phyloP scores from a whole-genome alignment of 139 green algal species.

The Tetradesmus lagerheimii region DNA sequence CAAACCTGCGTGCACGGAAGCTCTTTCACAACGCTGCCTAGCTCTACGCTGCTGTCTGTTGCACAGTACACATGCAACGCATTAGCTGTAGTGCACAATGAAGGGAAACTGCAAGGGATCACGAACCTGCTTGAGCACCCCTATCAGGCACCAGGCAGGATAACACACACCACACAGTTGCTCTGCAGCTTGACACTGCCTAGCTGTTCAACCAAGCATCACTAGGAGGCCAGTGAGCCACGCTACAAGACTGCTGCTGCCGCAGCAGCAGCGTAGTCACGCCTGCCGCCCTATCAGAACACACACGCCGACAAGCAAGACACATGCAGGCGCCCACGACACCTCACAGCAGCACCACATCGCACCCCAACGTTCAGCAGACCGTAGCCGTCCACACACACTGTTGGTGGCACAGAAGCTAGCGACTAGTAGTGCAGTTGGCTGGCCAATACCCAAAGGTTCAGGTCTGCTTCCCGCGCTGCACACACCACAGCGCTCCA shows the following conservation, averaged over 20 bases:
- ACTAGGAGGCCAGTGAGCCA: not conserved
- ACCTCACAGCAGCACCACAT: not conserved
- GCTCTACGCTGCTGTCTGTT: not conserved
- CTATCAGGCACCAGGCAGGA: not conserved
- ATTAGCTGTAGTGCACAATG: not conserved
- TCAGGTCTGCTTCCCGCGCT: not conserved
- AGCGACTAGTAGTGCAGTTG: not conserved
- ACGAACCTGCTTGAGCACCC: not conserved
- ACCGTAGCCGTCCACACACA: no score
- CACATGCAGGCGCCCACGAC: not conserved
- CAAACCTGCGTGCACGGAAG: not conserved
- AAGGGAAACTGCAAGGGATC: not conserved
- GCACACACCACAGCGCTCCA: not conserved
- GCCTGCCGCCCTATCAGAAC: not conserved
- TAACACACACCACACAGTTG: not conserved
- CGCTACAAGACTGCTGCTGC: not conserved
- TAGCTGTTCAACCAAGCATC: not conserved
- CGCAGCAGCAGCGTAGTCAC: not conserved
- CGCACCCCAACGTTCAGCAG: not conserved
- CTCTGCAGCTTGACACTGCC: not conserved
- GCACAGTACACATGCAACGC: not conserved
- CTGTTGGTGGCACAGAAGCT: not conserved
- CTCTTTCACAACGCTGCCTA: not conserved
- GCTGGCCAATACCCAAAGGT: not conserved
- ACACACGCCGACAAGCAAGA: not conserved